Conservation (phyloP, 164 flowering plant genomes). For the Kalanchoe fedtschenkoi region DNA sequence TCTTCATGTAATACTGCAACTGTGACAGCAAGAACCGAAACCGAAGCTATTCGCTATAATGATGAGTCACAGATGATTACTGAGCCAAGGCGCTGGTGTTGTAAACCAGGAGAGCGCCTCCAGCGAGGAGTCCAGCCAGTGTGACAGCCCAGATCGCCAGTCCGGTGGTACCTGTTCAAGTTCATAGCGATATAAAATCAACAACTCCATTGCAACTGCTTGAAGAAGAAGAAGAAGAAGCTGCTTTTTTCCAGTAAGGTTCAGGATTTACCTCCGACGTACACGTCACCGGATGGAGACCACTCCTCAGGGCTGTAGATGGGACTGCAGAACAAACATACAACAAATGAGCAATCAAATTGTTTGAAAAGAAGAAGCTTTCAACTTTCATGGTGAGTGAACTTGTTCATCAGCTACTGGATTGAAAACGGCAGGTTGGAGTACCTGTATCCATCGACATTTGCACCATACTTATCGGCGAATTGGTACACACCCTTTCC, state of each 20-base stretch:
- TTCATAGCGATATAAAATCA: background rate
- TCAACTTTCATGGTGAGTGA: background rate
- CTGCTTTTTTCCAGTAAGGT: too few species aligned
- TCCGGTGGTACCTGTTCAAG: constrained; percentile 60
- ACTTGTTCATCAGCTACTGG: background rate
- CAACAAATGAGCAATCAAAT: background rate
- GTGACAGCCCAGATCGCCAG: constrained; percentile 85
- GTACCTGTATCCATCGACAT: constrained; percentile 97
- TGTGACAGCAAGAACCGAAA: too few species aligned
- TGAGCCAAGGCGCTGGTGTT: constrained; percentile 92
- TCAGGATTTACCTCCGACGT: constrained; percentile 68
- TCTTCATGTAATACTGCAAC: too few species aligned
- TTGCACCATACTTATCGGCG: constrained; percentile 89
- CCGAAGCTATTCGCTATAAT: constrained; percentile 6
- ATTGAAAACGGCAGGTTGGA: too few species aligned
- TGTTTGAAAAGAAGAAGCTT: background rate
- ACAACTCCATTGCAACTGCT: background rate
- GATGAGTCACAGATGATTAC: constrained; percentile 17
- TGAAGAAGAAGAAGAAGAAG: background rate
- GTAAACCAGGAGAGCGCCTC: constrained; percentile 96
- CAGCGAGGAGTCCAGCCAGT: constrained; percentile 62
- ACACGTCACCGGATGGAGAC: constrained; percentile 82
- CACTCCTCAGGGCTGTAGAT: constrained; percentile 66
- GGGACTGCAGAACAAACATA: constrained; percentile 43
- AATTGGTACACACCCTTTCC: constrained; percentile 96